Base-by-base conservation (phyloP, 805 yeast species). In the Zygoascus ofunaensis region DNA sequence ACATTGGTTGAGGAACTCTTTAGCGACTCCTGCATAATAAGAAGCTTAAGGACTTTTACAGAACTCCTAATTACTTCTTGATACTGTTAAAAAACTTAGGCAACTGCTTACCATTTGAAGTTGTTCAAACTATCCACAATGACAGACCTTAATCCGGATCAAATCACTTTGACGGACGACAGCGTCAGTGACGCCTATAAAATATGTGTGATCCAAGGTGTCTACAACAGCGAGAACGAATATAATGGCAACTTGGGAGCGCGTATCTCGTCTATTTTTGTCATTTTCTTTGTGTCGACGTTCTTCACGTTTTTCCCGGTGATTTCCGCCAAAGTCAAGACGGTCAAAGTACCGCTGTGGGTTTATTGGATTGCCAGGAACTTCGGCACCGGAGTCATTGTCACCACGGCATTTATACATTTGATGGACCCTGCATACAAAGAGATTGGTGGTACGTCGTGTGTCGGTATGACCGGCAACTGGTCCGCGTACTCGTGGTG, bases 371-470 rank as follows among this genome's bases (percentile, higher is more conserved):
- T 60, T 33, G 63, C 64, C 20, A 49, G 60, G 17, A 74, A 70
- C 64, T 80, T 80, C 54, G 90, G 90, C 53, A 72, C 86, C 3
- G 90, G 90, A 42, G 89, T 82, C 38, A 82, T 82, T 53, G 67
- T 82, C 3, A 82, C 89, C 8, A 82, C 90, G 5, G 85, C 87
- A 0, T 82, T 79, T 53, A 72, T 82, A 47, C 90, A 82, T 62
- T 61, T 80, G 45, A 64, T 80, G 50, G 66, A 63, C 39, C 67
- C 67, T 1, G 65, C 67, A 3, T 64, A 64, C 47, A 46, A 49
- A 3, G 59, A 48, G 21, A 62, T 63, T 41, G 67, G 67, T 2
- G 51, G 49, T 15, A 45, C 45, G 30, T 44, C 65, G 3, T 69
- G 74, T 55, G 71, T 69, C 7, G 73, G 70, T 14, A 48, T 49